Base-by-base conservation (phyloP, 2,329 filamentous ascomycete species). In the Colletotrichum liriopes region DNA sequence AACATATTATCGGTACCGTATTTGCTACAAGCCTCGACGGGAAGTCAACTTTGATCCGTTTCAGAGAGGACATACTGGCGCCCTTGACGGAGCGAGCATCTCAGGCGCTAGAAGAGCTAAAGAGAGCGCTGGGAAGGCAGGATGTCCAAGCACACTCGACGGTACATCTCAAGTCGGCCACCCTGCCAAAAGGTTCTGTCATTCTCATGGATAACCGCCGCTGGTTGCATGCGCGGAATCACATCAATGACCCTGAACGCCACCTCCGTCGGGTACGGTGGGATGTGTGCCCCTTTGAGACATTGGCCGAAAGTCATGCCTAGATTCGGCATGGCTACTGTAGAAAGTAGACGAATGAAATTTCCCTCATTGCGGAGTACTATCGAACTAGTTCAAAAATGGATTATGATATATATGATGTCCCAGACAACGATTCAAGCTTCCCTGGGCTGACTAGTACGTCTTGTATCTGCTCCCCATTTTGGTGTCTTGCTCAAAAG, bases 201-300 rank as follows among this genome's bases (percentile, higher is more conserved):
- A 73, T 83, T 4, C 68, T 83, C 1, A 75, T 82, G 16, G 79
- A 82, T 3, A 82, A 82, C 43, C 78, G 80, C 9, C 75, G 79
- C 14, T 83, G 81, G 81, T 26, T 83, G 35, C 81, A 83, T 66
- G 76, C 80, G 16, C 72, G 81, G 23, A 80, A 78, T 20, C 37
- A 78, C 3, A 74, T 83, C 64, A 77, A 71, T 26, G 81, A 83
- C 69, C 77, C 80, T 2, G 74, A 76, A 23, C 78, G 81, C 58
- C 81, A 83, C 49, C 72, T 83, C 6, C 79, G 81, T 5, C 77
- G 81, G 1, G 77, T 82, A 4, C 77, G 81, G 7, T 82, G 81
- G 81, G 79, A 81, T 58, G 80, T 78, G 11, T 51, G 74, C 23
- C 75, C 79, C 4, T 81, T 81, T 45, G 56, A 45, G 6, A 35